phyloP scores from a whole-genome alignment of 805 yeast species.

The Pichia thaimueangensis region DNA sequence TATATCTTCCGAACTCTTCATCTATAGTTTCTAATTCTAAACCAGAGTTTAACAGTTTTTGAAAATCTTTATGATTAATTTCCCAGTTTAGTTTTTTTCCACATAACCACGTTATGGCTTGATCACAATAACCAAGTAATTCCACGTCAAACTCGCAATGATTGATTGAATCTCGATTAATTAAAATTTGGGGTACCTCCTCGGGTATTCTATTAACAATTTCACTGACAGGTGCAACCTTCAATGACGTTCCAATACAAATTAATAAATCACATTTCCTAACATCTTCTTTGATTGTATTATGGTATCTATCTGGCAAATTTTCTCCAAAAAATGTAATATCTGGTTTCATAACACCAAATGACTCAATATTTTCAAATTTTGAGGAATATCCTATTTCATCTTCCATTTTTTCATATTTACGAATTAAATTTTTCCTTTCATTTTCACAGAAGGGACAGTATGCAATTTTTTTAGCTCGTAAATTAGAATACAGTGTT shows the following conservation, averaged over 20 bases:
- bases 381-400: slow-evolving; percentile 24
- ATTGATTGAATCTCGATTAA: slow-evolving; percentile 67
- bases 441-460: slow-evolving; percentile 61
- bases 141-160: slow-evolving; percentile 77
- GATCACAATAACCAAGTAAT: slow-evolving; percentile 77
- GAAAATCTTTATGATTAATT: slow-evolving; percentile 49
- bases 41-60: slow-evolving; percentile 29
- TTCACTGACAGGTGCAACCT: slow-evolving; percentile 88
- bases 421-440: slow-evolving; percentile 28
- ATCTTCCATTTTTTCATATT: slow-evolving; percentile 28
- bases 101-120: slow-evolving; percentile 61
- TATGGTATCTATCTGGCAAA: slow-evolving; percentile 65
- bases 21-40: slow-evolving; percentile 27
- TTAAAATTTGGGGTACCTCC: slow-evolving; percentile 76
- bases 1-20: slow-evolving; percentile 30
- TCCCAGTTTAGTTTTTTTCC: slow-evolving; percentile 50
- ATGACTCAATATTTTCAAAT: slow-evolving; percentile 38
- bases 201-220: slow-evolving; percentile 69
- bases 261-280: slow-evolving; percentile 67
- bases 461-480: slow-evolving; percentile 54
- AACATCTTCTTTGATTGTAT: slow-evolving; percentile 51
- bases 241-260: slow-evolving; percentile 85
- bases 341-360: slow-evolving; percentile 87
- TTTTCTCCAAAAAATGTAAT: slow-evolving; percentile 89
- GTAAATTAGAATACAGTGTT: slow-evolving; percentile 52